Base-by-base conservation (phyloP, 2,329 filamentous ascomycete species). In the Emergomyces orientalis region DNA sequence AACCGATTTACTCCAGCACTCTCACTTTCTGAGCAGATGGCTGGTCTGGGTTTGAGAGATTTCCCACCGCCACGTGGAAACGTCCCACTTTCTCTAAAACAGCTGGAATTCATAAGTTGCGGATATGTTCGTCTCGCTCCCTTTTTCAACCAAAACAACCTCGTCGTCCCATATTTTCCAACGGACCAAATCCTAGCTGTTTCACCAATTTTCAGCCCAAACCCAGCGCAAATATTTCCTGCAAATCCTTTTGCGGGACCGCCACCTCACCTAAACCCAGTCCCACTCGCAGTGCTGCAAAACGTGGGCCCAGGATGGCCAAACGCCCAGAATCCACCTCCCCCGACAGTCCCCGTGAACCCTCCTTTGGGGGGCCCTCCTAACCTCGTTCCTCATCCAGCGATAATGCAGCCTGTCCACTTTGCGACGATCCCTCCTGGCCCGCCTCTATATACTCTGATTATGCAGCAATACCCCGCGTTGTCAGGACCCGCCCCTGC, bases 61-160 rank as follows among this genome's bases (percentile, higher is more conserved):
- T 69, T 66, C 63, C 64, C 65, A 2, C 76, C 76, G 3, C 34
- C 37, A 17, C 58, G 58, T 7, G 27, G 3, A 22, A 13, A 34
- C 37, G 30, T 30, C 25, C 41, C 41, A 1, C 11, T 13, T 45
- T 70, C 70, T 27, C 70, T 82, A 1, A 66, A 70, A 62, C 70
- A 71, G 17, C 72, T 87, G 37, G 76, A 78, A 0, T 81, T 88
- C 72, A 80, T 80, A 39, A 87, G 84, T 0, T 88, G 85, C 69
- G 86, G 86, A 59, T 88, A 88, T 67, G 82, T 80, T 41, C 71
- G 74, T 6, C 70, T 87, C 1, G 37, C 65, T 0, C 61, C 69
- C 0, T 69, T 70, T 32, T 71, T 79, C 55, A 73, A 78, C 62
- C 75, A 79, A 11, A 71, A 74, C 59, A 65, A 65, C 30, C 68